Evolutionary conservation across 2,329 filamentous ascomycete species (phyloP).

Genomic region (Epichloe typhina): DNA sequence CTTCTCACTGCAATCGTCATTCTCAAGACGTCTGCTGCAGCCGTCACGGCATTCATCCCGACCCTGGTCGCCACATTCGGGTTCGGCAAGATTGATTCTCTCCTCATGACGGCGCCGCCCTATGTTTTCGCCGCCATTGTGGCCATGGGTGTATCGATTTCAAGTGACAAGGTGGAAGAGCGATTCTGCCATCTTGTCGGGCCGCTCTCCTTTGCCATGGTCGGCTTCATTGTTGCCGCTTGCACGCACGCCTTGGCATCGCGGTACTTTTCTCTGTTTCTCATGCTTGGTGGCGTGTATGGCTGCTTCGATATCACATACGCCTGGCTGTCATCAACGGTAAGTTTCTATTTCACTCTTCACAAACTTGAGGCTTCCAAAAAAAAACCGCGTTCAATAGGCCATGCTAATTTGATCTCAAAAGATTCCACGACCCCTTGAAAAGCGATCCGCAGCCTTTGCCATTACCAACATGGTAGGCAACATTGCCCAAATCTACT

Average conservation of each 20-base stretch:
- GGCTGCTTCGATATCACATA: constrained; percentile 3
- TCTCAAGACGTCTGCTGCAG: constrained; percentile 7
- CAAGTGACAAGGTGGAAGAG: constrained; percentile 58
- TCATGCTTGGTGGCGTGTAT: constrained; percentile 6
- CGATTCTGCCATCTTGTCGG: constrained; percentile 54
- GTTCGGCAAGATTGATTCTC: constrained; percentile 30
- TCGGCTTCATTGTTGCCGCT: constrained; percentile 54
- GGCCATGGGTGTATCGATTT: constrained; percentile 51
- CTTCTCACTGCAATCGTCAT: constrained; percentile 6
- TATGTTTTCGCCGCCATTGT: constrained; percentile 50
- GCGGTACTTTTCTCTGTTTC: constrained; percentile 4
- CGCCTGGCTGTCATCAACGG: constrained; percentile 6
- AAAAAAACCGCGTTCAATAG: neutral
- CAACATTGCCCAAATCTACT: constrained; percentile 5
- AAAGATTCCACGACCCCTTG: constrained; percentile 3
- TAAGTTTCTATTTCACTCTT: neutral
- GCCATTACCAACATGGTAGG: constrained; percentile 6
- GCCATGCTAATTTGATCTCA: neutral
- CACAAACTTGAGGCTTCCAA: no score
- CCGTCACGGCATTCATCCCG: constrained; percentile 7
- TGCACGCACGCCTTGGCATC: constrained; percentile 28
- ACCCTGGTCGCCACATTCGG: constrained; percentile 6
- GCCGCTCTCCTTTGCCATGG: constrained; percentile 47
- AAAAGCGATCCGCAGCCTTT: constrained; percentile 4
- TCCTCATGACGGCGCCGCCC: constrained; percentile 51